Percentiles rank a stretch among this genome's conserved stretches.
Evolutionary conservation across 345 rosid genomes (phyloP).

Genomic region (Limnanthes douglasii): DNA sequence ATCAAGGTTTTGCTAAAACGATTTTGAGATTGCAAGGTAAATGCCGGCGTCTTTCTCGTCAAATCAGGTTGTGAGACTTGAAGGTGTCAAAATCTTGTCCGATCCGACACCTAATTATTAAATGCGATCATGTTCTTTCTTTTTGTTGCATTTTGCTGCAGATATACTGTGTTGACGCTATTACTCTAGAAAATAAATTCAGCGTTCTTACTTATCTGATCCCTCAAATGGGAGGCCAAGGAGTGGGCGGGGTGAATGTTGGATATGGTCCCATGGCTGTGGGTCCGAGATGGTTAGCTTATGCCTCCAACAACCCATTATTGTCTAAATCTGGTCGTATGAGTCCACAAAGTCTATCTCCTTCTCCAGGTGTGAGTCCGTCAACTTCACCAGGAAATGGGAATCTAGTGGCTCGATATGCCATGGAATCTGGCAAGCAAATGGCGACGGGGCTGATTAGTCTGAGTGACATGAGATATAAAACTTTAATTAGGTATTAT

Average conservation of each 20-base stretch:
- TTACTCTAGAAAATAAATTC: constrained; percentile 84
- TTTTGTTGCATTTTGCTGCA: constrained; percentile 26
- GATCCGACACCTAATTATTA: too few relatives aligned
- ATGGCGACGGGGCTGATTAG: constrained; percentile 73
- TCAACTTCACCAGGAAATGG: constrained; percentile 89
- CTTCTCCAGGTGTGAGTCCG: constrained; percentile 88
- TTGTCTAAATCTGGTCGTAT: constrained; percentile 64
- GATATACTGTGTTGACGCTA: constrained; percentile 95
- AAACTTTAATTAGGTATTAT: constrained; percentile 68
- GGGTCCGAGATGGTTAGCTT: constrained; percentile 96
- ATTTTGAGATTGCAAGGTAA: constrained; percentile 64
- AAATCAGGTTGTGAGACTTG: constrained; percentile 27
- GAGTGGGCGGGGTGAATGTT: constrained; percentile 49
- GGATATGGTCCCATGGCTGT: constrained; percentile 99
- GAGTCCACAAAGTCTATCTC: constrained; percentile 90
- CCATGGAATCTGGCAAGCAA: constrained; percentile 95
- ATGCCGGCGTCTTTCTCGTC: constrained; percentile 36
- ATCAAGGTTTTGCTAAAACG: constrained; percentile 57
- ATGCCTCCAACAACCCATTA: constrained; percentile 75
- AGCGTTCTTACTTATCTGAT: constrained; percentile 88
- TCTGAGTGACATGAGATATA: constrained; percentile 84
- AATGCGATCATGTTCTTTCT: too few relatives aligned
- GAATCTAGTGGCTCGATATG: constrained; percentile 81
- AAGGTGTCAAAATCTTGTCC: too few relatives aligned
- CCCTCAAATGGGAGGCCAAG: constrained; percentile 79